phyloP scores from a whole-genome alignment of 2,329 filamentous ascomycete genomes.

The Blastomyces parvus region DNA sequence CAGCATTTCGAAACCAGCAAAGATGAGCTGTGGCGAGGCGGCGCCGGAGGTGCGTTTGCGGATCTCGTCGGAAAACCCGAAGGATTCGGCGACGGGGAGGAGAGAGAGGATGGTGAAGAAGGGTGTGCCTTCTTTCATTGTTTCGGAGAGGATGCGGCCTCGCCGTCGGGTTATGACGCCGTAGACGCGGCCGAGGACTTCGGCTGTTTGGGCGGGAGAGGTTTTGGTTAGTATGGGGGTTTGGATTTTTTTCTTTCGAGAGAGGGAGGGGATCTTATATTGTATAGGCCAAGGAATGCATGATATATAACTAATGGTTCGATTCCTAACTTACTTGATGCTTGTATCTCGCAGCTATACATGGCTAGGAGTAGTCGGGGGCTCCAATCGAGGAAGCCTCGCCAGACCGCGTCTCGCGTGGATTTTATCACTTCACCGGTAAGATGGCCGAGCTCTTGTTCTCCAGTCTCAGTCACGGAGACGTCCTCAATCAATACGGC shows the following conservation, averaged over 20 bases:
- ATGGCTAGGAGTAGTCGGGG: constrained; percentile 92
- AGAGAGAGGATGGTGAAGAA: constrained; percentile 90
- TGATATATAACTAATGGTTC: not conserved
- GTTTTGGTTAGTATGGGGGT: constrained; percentile 15
- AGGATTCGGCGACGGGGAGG: constrained; percentile 86
- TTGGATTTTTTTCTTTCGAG: not conserved
- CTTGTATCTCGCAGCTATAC: constrained; percentile 97
- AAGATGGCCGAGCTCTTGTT: constrained; percentile 60
- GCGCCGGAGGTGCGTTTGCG: constrained; percentile 85
- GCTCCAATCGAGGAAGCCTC: constrained; percentile 90
- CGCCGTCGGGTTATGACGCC: constrained; percentile 92
- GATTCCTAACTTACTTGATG: constrained; percentile 54
- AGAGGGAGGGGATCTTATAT: too few species aligned
- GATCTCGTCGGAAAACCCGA: constrained; percentile 95
- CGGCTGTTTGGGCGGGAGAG: constrained; percentile 44
- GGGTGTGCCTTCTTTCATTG: constrained; percentile 87
- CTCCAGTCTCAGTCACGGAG: constrained; percentile 47
- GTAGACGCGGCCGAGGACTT: constrained; percentile 92
- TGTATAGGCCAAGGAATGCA: not conserved
- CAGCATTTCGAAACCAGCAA: constrained; percentile 82
- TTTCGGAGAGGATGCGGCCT: constrained; percentile 79
- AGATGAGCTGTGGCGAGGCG: constrained; percentile 85
- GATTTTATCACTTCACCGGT: constrained; percentile 91
- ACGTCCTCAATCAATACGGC: constrained; percentile 84
- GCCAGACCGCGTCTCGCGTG: constrained; percentile 70